Conservation (phyloP, 306 rosid species). For the Glycine soja region DNA sequence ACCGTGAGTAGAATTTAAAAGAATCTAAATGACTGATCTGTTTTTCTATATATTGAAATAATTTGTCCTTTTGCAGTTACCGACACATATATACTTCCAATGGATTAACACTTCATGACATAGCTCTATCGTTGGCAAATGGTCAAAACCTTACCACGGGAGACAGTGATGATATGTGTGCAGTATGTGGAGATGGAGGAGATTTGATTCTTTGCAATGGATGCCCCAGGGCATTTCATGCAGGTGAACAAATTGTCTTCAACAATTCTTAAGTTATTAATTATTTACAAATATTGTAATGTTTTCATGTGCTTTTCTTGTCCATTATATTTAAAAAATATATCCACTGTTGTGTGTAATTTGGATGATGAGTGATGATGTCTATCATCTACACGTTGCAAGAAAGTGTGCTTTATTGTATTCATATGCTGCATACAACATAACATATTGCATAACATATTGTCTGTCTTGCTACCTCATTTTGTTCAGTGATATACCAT, state of each 20-base stretch:
- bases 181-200: slow-evolving; percentile 92
- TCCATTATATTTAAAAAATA: neutral
- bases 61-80: slow-evolving; percentile 66
- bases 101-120: slow-evolving; percentile 96
- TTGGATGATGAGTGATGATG: slow-evolving; percentile 1
- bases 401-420: slow-evolving; percentile 14
- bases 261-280: slow-evolving; percentile 1
- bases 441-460: slow-evolving; percentile 24
- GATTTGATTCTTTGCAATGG: slow-evolving; percentile 82
- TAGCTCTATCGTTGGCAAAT: slow-evolving; percentile 91
- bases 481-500: slow-evolving; percentile 7
- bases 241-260: slow-evolving; percentile 61
- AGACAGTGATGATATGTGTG: slow-evolving; percentile 98
- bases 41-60: slow-evolving; percentile 39
- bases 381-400: neutral
- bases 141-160: slow-evolving; percentile 94
- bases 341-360: neutral
- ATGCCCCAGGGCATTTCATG: slow-evolving; percentile 96
- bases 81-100: slow-evolving; percentile 96
- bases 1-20: slow-evolving; percentile 89
- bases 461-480: slow-evolving; percentile 1
- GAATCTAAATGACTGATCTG: slow-evolving; percentile 37
- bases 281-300: slow-evolving; percentile 16
- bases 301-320: slow-evolving; percentile 12
- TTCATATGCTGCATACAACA: neutral